Conservation (phyloP, 169 alveolate genomes). For the Cryptosporidium baileyi region DNA sequence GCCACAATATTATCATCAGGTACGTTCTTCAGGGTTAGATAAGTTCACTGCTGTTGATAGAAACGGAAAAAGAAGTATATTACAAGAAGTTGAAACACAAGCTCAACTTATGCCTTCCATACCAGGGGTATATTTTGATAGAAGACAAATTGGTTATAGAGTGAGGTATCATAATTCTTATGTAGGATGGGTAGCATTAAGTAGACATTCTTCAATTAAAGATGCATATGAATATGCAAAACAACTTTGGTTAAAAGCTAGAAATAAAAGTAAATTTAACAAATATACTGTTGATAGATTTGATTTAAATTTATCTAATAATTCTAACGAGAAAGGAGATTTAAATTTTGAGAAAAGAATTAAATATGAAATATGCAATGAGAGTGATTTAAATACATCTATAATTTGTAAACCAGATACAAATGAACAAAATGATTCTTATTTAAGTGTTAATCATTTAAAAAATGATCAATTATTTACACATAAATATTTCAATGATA, state of each 20-base stretch:
- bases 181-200: conserved; percentile 68
- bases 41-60: conserved; percentile 57
- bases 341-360: not conserved
- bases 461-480: not conserved
- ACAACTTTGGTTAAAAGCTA: conserved; percentile 54
- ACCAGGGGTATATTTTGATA: conserved; percentile 64
- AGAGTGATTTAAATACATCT: no score
- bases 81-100: conserved; percentile 53
- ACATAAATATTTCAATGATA: not conserved
- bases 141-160: conserved; percentile 63
- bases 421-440: not conserved
- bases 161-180: conserved; percentile 63
- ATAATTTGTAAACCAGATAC: not conserved
- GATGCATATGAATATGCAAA: conserved; percentile 69
- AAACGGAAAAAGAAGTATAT: conserved; percentile 58
- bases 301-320: not conserved
- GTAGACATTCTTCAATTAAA: conserved; percentile 61
- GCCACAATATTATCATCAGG: conserved; percentile 43
- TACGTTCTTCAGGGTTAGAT: conserved; percentile 44
- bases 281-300: not conserved
- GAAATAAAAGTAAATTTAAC: conserved; percentile 26
- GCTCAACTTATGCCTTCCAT: conserved; percentile 59
- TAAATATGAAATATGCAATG: no score
- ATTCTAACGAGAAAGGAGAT: not conserved
- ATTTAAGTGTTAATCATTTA: not conserved